These are phyloP conservation scores for Glycine tomentella DNA, from an alignment of 306 rosid genomes.

Conservation along the genomic window DNA sequence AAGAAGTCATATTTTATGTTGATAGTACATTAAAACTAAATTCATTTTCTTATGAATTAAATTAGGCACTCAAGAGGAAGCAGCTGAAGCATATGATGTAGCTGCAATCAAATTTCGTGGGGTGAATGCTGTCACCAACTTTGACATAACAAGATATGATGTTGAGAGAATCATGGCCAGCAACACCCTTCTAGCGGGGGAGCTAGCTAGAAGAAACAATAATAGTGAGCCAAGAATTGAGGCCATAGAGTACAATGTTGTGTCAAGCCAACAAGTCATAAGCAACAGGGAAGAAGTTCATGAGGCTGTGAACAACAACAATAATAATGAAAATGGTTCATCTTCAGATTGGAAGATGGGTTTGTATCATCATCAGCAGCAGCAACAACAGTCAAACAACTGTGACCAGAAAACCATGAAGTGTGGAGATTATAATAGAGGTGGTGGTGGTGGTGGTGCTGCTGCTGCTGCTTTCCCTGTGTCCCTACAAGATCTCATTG, in stretches of 20 bases:
- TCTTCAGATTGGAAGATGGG: too few relatives aligned
- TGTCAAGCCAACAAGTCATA: too few relatives aligned
- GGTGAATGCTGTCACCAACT: conserved; percentile 81
- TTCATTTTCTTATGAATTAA: background rate
- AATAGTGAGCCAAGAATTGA: too few relatives aligned
- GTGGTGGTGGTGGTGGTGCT: conserved; percentile 33
- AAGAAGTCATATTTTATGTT: background rate
- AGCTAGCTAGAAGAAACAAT: too few relatives aligned
- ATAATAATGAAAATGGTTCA: too few relatives aligned
- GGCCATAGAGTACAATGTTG: too few relatives aligned
- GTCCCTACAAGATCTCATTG: conserved; percentile 72
- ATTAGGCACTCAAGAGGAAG: conserved; percentile 96
- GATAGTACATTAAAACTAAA: background rate
- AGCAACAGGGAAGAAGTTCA: too few relatives aligned
- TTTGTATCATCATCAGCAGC: too few relatives aligned
- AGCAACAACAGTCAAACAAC: too few relatives aligned
- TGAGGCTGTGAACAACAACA: too few relatives aligned
- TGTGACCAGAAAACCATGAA: conserved; percentile 50
- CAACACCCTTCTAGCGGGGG: too few relatives aligned
- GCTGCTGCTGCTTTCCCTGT: conserved; percentile 44
- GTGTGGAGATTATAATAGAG: conserved; percentile 40
- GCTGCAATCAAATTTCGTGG: conserved; percentile 96
- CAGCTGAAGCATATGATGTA: conserved; percentile 93
- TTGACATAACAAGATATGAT: conserved; percentile 75
- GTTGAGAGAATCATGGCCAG: conserved; percentile 92